These are phyloP conservation scores for Camellia japonica DNA, from an alignment of 148 eudicot species.

Conservation along the genomic window DNA sequence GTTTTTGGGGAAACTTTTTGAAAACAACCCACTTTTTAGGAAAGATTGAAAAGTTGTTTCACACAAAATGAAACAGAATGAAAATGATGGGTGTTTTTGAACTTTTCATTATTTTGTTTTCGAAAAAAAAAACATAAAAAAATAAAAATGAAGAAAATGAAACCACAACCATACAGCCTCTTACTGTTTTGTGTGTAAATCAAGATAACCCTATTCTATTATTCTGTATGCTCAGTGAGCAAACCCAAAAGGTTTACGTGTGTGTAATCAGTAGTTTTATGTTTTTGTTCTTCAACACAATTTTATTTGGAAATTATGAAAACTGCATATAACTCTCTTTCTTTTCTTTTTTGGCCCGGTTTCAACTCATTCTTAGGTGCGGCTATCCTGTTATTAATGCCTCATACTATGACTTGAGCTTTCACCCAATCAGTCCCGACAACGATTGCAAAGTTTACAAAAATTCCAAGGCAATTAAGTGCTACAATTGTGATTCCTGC, in stretches of 20 bases:
- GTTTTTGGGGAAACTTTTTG: too few relatives aligned
- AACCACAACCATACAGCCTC: too few relatives aligned
- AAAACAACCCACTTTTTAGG: too few relatives aligned
- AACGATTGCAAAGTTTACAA: slow-evolving; percentile 88
- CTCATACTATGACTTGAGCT: slow-evolving; percentile 79
- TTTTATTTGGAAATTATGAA: background rate
- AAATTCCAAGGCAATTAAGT: slow-evolving; percentile 57
- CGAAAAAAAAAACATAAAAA: too few relatives aligned
- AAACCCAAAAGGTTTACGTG: background rate
- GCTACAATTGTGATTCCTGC: slow-evolving; percentile 94
- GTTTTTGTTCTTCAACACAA: background rate
- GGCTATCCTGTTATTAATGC: slow-evolving; percentile 90
- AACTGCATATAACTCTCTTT: background rate
- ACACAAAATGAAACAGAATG: too few relatives aligned
- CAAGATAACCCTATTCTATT: too few relatives aligned
- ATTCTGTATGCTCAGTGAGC: background rate
- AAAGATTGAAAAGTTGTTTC: too few relatives aligned
- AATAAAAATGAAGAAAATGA: too few relatives aligned
- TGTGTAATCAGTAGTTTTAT: background rate
- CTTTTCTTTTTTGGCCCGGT: background rate
- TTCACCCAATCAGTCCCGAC: slow-evolving; percentile 70
- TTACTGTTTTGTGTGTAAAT: too few relatives aligned
- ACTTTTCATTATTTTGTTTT: too few relatives aligned
- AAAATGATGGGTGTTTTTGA: too few relatives aligned
- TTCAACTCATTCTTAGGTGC: slow-evolving; percentile 46